Conservation (phyloP, 2,329 filamentous ascomycete genomes). For the Plenodomus biglobosus region DNA sequence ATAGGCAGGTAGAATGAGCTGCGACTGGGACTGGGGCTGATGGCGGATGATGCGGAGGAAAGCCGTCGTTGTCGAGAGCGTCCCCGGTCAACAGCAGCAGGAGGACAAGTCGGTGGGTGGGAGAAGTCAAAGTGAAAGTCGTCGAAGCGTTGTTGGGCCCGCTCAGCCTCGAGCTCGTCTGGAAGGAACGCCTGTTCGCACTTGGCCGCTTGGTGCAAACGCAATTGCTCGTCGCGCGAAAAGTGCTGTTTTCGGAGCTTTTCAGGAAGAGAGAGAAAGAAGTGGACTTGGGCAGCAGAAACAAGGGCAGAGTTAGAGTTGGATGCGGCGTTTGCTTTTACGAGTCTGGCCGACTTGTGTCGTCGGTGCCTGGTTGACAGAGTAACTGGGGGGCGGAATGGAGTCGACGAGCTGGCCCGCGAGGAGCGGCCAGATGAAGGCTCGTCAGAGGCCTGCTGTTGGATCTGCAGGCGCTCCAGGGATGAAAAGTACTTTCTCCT, state of each 20-base stretch:
- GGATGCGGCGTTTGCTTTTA: slow-evolving; percentile 26
- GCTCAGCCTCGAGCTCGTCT: slow-evolving; percentile 13
- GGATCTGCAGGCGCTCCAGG: slow-evolving; percentile 68
- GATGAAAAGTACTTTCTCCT: slow-evolving; percentile 71
- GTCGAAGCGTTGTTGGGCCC: slow-evolving; percentile 34
- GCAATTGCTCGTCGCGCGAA: slow-evolving; percentile 68
- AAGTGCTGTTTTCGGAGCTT: slow-evolving; percentile 72
- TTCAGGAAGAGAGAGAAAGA: slow-evolving; percentile 70
- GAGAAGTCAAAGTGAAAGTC: slow-evolving; percentile 38
- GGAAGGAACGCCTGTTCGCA: slow-evolving; percentile 21
- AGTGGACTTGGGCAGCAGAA: slow-evolving; percentile 62
- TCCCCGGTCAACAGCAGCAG: slow-evolving; percentile 8
- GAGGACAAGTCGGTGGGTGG: slow-evolving; percentile 5
- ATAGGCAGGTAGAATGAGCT: slow-evolving; percentile 11
- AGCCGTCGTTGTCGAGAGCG: slow-evolving; percentile 21
- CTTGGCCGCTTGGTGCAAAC: slow-evolving; percentile 52
- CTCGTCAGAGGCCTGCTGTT: slow-evolving; percentile 49
- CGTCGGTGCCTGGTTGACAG: slow-evolving; percentile 27
- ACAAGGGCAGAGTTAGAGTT: slow-evolving; percentile 11
- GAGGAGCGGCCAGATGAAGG: slow-evolving; percentile 29
- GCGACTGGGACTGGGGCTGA: slow-evolving; percentile 16
- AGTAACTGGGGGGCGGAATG: slow-evolving; percentile 23
- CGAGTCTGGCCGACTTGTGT: slow-evolving; percentile 40
- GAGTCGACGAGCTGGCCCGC: slow-evolving; percentile 22
- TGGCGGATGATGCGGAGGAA: slow-evolving; percentile 19